Evolutionary conservation across 345 rosid genomes (phyloP), one percentile per base, ranked within the genome.

Genomic region (Lepidium aucheri): DNA sequence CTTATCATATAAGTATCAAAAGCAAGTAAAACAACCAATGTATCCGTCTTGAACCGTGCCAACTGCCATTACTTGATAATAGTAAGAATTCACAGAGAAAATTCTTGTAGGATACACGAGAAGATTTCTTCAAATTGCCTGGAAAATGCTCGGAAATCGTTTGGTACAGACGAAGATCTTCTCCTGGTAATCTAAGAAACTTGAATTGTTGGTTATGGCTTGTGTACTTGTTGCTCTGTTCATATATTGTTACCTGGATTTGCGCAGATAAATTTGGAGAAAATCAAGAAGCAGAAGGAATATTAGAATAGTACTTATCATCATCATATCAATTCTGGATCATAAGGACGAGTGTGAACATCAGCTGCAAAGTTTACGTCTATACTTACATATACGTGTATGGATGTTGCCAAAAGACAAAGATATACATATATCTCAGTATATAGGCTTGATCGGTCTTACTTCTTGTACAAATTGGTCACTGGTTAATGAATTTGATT

Each of bases 101-200:
- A 0, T 3, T 53, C 3, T 53, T 68, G 76, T 82, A 90, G 95
- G 80, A 57, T 69, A 74, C 81, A 77, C 4, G 82, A 72, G 53
- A 87, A 75, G 76, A 63, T 90, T 57, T 79, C 99, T 38, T 82
- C 93, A 43, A 84, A 81, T 62, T 81, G 85, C 67, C 76, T 86
- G 1, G 90, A 85, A 73, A 87, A 85, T 75, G 95, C 95, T 22
- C 80, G 86, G 30, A 84, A 83, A 66, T 83, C 90, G 14, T 87
- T 76, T 52, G 92, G 96, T 18, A 89, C 96, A 3, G 96, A 89
- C 7, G 96, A 89, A 77, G 96, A 89, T 82, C 85, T 89, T 77
- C 85, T 86, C 56, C 53, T 87, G 89, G 96, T 89, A 83, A 82
- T 51, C 45, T 18, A 60, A 45, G 26, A 14, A 44, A 61, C 64